These are phyloP conservation scores for Pythium chondricola DNA, from an alignment of 352 stramenopile species.

Conservation along the genomic window DNA sequence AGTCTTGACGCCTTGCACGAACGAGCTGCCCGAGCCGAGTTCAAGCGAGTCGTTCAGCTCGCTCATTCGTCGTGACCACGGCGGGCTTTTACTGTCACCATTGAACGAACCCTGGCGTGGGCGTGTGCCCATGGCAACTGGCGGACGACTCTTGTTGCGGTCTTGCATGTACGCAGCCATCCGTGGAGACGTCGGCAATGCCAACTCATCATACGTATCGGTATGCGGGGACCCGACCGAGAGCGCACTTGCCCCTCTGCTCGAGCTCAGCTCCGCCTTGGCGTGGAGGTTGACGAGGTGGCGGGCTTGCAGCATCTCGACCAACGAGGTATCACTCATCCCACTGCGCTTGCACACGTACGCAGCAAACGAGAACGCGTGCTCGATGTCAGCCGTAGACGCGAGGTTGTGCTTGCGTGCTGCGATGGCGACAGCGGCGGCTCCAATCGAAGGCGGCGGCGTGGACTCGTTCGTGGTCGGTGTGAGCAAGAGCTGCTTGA, in stretches of 20 bases:
- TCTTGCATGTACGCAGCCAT: constrained; percentile 15
- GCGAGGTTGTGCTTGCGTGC: constrained; percentile 23
- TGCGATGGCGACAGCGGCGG: constrained; percentile 10
- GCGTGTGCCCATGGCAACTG: neutral
- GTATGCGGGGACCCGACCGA: neutral
- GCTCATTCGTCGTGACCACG: constrained; percentile 56
- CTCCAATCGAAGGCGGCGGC: neutral
- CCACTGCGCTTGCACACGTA: constrained; percentile 83
- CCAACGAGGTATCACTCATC: constrained; percentile 73
- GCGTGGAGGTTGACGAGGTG: constrained; percentile 75
- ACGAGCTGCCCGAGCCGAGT: constrained; percentile 10
- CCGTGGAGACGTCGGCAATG: constrained; percentile 17
- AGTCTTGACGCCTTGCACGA: constrained; percentile 20
- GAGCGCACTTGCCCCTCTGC: neutral
- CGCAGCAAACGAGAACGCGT: constrained; percentile 72
- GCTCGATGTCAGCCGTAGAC: constrained; percentile 72
- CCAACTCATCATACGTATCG: neutral
- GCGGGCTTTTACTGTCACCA: constrained; percentile 1
- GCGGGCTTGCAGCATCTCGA: constrained; percentile 82
- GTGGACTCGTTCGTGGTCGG: neutral
- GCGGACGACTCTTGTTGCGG: constrained; percentile 1
- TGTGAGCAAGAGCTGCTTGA: constrained; percentile 29
- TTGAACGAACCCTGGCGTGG: constrained; percentile 11
- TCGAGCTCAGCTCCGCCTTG: constrained; percentile 30
- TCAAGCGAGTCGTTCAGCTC: constrained; percentile 31